Percentiles rank a stretch among this genome's conserved stretches.
phyloP scores from a whole-genome alignment of 176 grass and related monocot genomes.

The Elymus sibiricus region DNA sequence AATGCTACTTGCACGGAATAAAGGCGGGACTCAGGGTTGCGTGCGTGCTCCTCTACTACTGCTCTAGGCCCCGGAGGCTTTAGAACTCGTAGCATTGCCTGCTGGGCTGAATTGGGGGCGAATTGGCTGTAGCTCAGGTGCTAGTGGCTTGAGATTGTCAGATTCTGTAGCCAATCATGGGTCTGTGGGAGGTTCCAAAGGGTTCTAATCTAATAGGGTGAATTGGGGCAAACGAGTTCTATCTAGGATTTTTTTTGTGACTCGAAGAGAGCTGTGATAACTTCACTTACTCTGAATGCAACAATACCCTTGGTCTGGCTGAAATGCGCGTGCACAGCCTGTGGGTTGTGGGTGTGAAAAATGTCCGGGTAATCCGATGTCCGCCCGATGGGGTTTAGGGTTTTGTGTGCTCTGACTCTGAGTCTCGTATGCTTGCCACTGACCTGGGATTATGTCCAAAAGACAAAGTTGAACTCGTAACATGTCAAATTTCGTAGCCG shows the following conservation, averaged over 20 bases:
- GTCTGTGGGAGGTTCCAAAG: neutral
- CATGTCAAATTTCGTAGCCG: too few species aligned
- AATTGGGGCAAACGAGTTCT: neutral
- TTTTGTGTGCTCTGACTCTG: neutral
- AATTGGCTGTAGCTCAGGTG: neutral
- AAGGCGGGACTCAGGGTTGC: too few species aligned
- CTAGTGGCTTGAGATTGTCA: neutral
- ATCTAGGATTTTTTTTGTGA: too few species aligned
- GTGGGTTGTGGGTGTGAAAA: neutral
- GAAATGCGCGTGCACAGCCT: neutral
- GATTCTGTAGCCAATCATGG: neutral
- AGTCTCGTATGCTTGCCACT: neutral
- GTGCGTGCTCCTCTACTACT: too few species aligned
- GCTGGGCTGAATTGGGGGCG: neutral
- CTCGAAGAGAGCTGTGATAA: neutral
- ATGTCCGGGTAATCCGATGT: neutral
- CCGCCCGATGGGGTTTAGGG: neutral
- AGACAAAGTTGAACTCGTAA: neutral
- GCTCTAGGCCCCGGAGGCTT: neutral
- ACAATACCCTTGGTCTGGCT: neutral
- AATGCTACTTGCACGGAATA: too few species aligned
- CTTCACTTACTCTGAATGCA: neutral
- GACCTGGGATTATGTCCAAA: neutral
- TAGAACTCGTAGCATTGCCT: neutral
- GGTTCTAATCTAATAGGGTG: neutral